These are phyloP conservation scores for Cardamine chenopodiifolia DNA, from an alignment of 345 rosid genomes.

Conservation along the genomic window DNA sequence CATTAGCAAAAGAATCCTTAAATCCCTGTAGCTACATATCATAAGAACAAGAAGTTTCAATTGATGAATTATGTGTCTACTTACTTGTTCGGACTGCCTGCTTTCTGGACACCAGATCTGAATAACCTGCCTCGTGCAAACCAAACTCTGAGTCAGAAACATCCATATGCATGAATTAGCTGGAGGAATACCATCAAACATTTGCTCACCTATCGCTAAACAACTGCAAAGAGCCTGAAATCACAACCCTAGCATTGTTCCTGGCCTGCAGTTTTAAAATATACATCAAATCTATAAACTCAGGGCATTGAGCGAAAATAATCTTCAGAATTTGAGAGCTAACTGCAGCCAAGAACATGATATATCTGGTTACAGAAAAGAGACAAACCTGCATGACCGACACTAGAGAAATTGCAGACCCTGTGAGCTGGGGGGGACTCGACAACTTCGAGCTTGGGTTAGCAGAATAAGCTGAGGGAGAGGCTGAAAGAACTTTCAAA, in stretches of 20 bases:
- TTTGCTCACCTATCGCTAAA: conserved; percentile 55
- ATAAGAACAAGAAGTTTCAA: neutral
- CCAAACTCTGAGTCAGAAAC: conserved; percentile 30
- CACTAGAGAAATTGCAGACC: conserved; percentile 63
- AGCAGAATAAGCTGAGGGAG: conserved; percentile 75
- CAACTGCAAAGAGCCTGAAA: conserved; percentile 67
- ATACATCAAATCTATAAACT: conserved; percentile 5
- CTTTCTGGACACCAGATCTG: conserved; percentile 62
- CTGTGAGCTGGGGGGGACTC: conserved; percentile 62
- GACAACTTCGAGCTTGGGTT: conserved; percentile 58
- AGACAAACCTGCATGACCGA: conserved; percentile 61
- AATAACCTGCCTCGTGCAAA: conserved; percentile 51
- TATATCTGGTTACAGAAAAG: conserved; percentile 1
- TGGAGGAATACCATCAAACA: conserved; percentile 22
- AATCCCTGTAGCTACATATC: conserved; percentile 11
- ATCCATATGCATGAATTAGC: conserved; percentile 25
- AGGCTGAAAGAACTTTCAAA: conserved; percentile 66
- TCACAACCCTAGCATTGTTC: conserved; percentile 75
- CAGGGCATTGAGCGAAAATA: neutral
- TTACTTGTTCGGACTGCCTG: conserved; percentile 56
- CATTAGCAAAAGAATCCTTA: neutral
- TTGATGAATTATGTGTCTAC: conserved; percentile 28
- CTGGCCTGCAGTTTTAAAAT: conserved; percentile 56
- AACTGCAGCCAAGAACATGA: conserved; percentile 3
- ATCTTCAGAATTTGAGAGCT: neutral